Evolutionary conservation across 768 basidiomycete species (phyloP).

Genomic region (Cystoderma amianthinum): DNA sequence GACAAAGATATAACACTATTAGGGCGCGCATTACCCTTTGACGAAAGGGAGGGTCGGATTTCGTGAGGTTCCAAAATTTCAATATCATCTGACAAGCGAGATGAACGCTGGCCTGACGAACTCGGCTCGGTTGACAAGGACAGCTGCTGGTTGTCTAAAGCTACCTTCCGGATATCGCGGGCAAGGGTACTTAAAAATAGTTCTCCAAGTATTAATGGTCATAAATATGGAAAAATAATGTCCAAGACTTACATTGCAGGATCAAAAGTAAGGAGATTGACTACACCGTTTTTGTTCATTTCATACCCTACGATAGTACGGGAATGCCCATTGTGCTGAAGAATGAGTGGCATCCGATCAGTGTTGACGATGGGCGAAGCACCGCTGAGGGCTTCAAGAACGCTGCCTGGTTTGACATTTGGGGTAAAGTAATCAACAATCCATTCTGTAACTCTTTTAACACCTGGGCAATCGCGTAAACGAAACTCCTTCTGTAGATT

Average conservation of each 20-base stretch:
- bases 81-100: no score
- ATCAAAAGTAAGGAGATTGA: slow-evolving; percentile 73
- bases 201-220: neutral
- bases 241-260: slow-evolving; percentile 63
- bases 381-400: slow-evolving; percentile 46
- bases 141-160: no score
- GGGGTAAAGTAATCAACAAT: slow-evolving; percentile 64
- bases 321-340: slow-evolving; percentile 86
- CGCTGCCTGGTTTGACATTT: slow-evolving; percentile 11
- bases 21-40: no score
- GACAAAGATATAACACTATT: no score
- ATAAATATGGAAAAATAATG: neutral
- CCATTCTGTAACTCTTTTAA: slow-evolving; percentile 58
- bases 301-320: slow-evolving; percentile 83
- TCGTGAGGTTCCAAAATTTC: no score
- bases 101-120: no score
- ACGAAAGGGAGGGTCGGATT: no score
- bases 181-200: neutral
- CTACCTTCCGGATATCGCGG: neutral
- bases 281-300: slow-evolving; percentile 43
- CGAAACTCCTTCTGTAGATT: neutral
- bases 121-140: no score
- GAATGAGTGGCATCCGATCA: slow-evolving; percentile 70
- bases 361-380: slow-evolving; percentile 49
- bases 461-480: slow-evolving; percentile 24